Conservation (phyloP, 495 filamentous ascomycete genomes). For the Aspergillus baeticus region DNA sequence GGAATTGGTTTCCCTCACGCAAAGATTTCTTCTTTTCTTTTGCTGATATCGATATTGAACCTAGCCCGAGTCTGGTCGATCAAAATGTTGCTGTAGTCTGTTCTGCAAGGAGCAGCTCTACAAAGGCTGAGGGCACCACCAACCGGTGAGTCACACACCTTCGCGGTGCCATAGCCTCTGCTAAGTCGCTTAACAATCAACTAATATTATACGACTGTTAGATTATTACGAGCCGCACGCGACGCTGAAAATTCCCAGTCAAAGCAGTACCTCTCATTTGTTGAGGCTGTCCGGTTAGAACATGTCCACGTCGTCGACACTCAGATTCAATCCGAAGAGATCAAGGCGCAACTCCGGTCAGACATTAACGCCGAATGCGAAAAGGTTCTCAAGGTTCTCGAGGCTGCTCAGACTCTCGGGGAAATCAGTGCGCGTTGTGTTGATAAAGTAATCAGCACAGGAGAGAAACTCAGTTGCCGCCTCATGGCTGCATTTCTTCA, state of each 20-base stretch:
- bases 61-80: conserved; percentile 62
- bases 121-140: conserved; percentile 89
- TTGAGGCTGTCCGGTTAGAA: conserved; percentile 71
- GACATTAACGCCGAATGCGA: conserved; percentile 73
- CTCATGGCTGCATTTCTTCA: conserved; percentile 81
- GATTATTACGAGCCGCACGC: conserved; percentile 67
- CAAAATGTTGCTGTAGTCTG: conserved; percentile 85
- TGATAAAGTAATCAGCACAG: conserved; percentile 87
- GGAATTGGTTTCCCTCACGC: too few species aligned
- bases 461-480: conserved; percentile 88
- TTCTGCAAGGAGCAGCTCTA: conserved; percentile 86
- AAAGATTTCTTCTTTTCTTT: too few species aligned
- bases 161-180: not conserved
- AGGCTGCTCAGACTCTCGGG: conserved; percentile 57
- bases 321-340: conserved; percentile 58
- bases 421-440: conserved; percentile 79
- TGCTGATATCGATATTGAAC: conserved; percentile 9
- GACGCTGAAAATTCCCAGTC: conserved; percentile 62
- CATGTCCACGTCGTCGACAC: conserved; percentile 66
- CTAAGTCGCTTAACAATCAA: not conserved
- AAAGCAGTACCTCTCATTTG: conserved; percentile 64
- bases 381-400: conserved; percentile 56
- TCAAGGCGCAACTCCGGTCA: conserved; percentile 54
- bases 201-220: conserved; percentile 20
- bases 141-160: conserved; percentile 72